Conservation (phyloP, 768 basidiomycete genomes). For the Crepidotus variabilis region DNA sequence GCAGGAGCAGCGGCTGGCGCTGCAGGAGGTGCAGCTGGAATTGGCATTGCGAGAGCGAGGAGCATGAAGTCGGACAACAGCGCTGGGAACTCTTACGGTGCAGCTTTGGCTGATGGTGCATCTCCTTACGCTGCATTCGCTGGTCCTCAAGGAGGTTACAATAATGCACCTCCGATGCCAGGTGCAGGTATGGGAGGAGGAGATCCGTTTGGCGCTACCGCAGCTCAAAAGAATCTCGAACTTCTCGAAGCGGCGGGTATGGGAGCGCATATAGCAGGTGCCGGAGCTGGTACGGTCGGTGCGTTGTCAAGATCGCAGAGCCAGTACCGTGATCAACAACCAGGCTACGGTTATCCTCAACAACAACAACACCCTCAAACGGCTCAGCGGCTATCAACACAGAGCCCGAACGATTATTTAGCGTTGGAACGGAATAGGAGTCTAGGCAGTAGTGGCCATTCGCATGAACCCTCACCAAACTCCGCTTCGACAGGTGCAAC, state of each 20-base stretch:
- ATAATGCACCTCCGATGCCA: not conserved
- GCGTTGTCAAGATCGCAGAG: not conserved
- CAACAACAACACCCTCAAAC: slow-evolving; percentile 1
- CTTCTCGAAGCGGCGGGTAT: slow-evolving; percentile 24
- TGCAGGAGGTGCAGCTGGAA: slow-evolving; percentile 35
- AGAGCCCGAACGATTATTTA: not conserved
- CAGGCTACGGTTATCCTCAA: slow-evolving; percentile 1
- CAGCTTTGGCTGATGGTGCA: slow-evolving; percentile 31
- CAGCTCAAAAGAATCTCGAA: slow-evolving; percentile 12
- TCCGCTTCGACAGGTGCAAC: slow-evolving; percentile 1
- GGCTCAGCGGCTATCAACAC: slow-evolving; percentile 5
- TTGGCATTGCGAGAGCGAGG: slow-evolving; percentile 38
- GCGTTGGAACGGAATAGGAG: slow-evolving; percentile 2
- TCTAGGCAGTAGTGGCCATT: not conserved
- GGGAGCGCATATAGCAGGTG: slow-evolving; percentile 20
- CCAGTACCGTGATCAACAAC: slow-evolving; percentile 5
- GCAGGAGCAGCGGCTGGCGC: slow-evolving; percentile 20
- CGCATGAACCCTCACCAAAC: not conserved
- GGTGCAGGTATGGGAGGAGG: slow-evolving; percentile 3
- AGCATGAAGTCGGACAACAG: slow-evolving; percentile 26
- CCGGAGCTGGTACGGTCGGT: slow-evolving; percentile 9
- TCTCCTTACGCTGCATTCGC: slow-evolving; percentile 38
- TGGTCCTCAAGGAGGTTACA: slow-evolving; percentile 2
- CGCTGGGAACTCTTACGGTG: slow-evolving; percentile 18
- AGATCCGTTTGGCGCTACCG: not conserved